Evolutionary conservation across 2,329 filamentous ascomycete genomes (phyloP), one percentile per base, ranked within the genome.

Genomic region (Balansia obtecta): DNA sequence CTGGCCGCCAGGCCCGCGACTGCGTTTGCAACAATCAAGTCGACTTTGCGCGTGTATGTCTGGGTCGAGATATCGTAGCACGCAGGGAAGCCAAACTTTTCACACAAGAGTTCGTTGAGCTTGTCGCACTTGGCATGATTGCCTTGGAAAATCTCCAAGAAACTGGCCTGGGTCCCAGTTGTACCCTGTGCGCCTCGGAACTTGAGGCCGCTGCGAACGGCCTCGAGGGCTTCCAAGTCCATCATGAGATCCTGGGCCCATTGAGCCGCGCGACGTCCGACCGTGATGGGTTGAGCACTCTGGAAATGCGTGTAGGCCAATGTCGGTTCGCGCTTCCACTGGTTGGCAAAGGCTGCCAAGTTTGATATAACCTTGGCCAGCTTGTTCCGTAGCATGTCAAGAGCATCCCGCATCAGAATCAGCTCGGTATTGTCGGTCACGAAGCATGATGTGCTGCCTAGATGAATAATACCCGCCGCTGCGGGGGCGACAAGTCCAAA

Each of bases 391-490:
- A 95, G 65, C n/a, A 95, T 69, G 57, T 91, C 80, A 51, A 95
- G 70, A 6, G 80, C 88, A 33, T 70, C 61, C 5, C 58, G 58
- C 52, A 66, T 77, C 60, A 94, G 79, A 55, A 94, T 88, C 37
- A 91, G 70, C 58, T 91, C 87, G 2, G 83, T 76, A 56, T 89
- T 88, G 61, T 89, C 86, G 50, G 85, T 90, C 39, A 81, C 75
- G 60, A 37, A 53, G 52, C 52, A 53, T n/a, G 41, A 50, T 13
- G 48, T 50, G 8, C 47, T 51, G 22, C 83, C 85, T 65, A 77
- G 81, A 65, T 95, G 89, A 53, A 95, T 91, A 58, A 93, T 86
- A 34, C 86, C 86, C 13, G 85, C 86, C 10, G 88, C 88, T 34
- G 79, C 83, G 1, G 87, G 87, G 3, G 86, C 86, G 53, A 76